Conservation (phyloP, 352 stramenopile genomes). For the Vaucheria bursata region DNA sequence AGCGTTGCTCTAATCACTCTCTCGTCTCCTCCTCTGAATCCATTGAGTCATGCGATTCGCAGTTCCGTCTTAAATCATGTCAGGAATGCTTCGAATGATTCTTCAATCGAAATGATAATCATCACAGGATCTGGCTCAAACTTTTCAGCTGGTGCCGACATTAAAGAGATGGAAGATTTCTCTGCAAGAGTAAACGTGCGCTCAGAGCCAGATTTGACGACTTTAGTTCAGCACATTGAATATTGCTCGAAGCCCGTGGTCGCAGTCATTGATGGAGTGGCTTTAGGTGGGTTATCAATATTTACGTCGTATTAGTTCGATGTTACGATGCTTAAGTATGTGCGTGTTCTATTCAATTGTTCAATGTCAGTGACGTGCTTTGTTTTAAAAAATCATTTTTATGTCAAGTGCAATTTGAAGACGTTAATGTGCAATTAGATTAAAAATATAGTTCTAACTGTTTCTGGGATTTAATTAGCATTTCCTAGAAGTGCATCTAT, state of each 20-base stretch:
- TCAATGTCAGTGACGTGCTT: too few species aligned
- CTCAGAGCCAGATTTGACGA: conserved; percentile 57
- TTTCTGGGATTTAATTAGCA: conserved; percentile 64
- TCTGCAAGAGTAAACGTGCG: conserved; percentile 60
- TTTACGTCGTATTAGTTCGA: too few species aligned
- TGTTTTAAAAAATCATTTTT: too few species aligned
- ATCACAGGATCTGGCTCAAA: conserved; percentile 69
- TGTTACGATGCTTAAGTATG: too few species aligned
- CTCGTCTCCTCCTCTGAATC: conserved; percentile 62
- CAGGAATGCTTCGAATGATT: conserved; percentile 64
- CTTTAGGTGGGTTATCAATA: too few species aligned
- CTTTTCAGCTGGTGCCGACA: conserved; percentile 89
- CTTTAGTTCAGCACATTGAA: conserved; percentile 76
- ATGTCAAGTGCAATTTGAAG: too few species aligned
- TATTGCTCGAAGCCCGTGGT: conserved; percentile 77
- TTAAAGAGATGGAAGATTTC: conserved; percentile 75
- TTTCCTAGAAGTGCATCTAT: too few species aligned
- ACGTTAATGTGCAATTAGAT: too few species aligned
- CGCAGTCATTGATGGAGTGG: conserved; percentile 74
- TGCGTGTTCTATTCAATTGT: too few species aligned
- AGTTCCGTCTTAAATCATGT: conserved; percentile 64
- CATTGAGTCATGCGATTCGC: conserved; percentile 71
- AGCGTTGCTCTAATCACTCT: conserved; percentile 18
- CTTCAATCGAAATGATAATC: conserved; percentile 79
- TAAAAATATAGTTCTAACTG: too few species aligned